Conservation (phyloP, 140 eudicot genomes). For the Oenanthe javanica region DNA sequence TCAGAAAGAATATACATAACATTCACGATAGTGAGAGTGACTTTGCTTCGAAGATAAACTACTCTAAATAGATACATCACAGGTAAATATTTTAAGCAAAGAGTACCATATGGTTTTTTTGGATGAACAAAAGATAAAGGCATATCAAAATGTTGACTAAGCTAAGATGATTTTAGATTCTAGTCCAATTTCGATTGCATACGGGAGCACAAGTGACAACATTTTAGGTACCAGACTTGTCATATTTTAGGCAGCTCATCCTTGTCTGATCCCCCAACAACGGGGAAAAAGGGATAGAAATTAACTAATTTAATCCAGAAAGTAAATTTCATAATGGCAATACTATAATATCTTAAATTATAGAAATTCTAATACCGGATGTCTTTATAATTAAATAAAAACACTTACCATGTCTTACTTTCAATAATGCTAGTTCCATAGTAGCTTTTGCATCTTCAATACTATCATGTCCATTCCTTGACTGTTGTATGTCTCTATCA, state of each 20-base stretch:
- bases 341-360: not conserved
- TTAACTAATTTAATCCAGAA: not conserved
- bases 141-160: not conserved
- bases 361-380: not conserved
- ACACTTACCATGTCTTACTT: constrained; percentile 58
- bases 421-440: constrained; percentile 75
- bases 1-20: not conserved
- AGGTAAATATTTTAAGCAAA: not conserved
- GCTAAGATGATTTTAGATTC: not conserved
- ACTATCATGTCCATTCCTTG: constrained; percentile 89
- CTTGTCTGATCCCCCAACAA: not conserved
- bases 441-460: constrained; percentile 93
- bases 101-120: not conserved
- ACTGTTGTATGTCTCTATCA: constrained; percentile 72
- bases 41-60: not conserved
- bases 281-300: no score
- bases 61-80: not conserved
- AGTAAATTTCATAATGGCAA: not conserved
- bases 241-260: not conserved
- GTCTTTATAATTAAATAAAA: not conserved
- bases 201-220: not conserved
- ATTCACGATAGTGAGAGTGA: not conserved
- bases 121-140: not conserved
- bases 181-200: not conserved
- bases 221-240: constrained; percentile 5